Conservation (phyloP, 2,329 filamentous ascomycete species). For the Fonsecaea pedrosoi region DNA sequence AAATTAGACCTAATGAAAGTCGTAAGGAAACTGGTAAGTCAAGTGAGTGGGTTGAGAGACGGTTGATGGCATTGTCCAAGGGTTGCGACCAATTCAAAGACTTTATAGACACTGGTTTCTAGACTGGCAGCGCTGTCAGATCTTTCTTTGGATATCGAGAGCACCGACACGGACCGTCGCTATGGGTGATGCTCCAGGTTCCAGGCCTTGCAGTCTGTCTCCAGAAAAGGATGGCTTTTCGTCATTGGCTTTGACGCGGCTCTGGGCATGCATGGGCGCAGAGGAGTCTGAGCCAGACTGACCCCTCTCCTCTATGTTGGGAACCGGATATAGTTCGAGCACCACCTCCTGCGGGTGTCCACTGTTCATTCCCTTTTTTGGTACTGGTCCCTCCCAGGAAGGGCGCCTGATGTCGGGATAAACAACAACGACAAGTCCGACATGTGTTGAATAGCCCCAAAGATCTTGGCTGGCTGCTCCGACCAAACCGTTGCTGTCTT, state of each 20-base stretch:
- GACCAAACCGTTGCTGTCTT: not conserved
- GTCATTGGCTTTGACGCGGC: not conserved
- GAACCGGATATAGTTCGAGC: slow-evolving; percentile 6
- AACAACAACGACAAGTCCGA: not conserved
- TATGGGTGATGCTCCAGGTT: not conserved
- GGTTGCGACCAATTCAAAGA: not conserved
- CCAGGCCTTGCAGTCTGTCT: not conserved
- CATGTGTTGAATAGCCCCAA: not conserved
- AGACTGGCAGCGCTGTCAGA: not conserved
- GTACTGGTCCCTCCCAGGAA: not conserved
- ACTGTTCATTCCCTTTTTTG: not conserved
- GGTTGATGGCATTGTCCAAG: not conserved
- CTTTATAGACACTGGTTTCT: slow-evolving; percentile 4
- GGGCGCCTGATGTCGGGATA: not conserved
- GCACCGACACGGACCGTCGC: not conserved
- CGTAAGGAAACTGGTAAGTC: slow-evolving; percentile 12
- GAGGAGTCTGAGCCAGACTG: not conserved
- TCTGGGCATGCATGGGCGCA: not conserved
- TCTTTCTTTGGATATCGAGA: not conserved
- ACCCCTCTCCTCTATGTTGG: not conserved
- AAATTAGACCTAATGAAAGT: slow-evolving; percentile 8
- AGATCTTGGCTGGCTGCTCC: not conserved
- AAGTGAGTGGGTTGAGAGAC: slow-evolving; percentile 15
- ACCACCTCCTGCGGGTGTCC: not conserved
- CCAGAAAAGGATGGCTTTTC: slow-evolving; percentile 1